Evolutionary conservation across 2,329 filamentous ascomycete genomes (phyloP).

Genomic region (Chaetomium olivaceum): DNA sequence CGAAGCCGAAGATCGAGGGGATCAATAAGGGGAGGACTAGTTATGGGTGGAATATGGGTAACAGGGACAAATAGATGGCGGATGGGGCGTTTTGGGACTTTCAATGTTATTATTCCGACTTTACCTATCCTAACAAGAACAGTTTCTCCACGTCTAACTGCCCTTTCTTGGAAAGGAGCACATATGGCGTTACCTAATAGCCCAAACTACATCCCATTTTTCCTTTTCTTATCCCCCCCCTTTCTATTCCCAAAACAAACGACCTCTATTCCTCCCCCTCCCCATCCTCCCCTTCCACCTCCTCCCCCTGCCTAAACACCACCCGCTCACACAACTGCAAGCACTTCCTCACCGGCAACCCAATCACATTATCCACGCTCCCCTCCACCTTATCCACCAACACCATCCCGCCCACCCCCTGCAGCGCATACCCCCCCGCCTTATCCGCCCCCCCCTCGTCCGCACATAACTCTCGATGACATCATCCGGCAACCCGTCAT

Average conservation of each 20-base stretch:
- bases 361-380: constrained; percentile 90
- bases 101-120: neutral
- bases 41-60: neutral
- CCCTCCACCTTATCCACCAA: constrained; percentile 88
- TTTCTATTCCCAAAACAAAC: neutral
- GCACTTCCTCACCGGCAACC: constrained; percentile 76
- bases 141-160: too few relatives aligned
- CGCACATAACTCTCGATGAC: constrained; percentile 76
- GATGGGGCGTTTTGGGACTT: neutral
- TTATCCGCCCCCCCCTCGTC: constrained; percentile 90
- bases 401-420: constrained; percentile 83
- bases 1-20: constrained; percentile 19
- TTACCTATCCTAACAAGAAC: too few relatives aligned
- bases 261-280: neutral
- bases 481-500: constrained; percentile 67
- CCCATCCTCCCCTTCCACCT: constrained; percentile 53
- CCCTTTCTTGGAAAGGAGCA: too few relatives aligned
- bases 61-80: neutral
- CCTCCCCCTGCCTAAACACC: constrained; percentile 71
- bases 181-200: too few relatives aligned
- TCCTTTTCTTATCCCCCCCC: neutral
- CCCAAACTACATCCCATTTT: neutral
- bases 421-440: constrained; percentile 92
- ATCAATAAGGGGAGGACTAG: neutral
- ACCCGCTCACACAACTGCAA: constrained; percentile 85